A percentile compares a stretch with the other conserved stretches of the same genome.
Conservation (phyloP, 768 basidiomycete genomes). For the Galerina sulciceps region DNA sequence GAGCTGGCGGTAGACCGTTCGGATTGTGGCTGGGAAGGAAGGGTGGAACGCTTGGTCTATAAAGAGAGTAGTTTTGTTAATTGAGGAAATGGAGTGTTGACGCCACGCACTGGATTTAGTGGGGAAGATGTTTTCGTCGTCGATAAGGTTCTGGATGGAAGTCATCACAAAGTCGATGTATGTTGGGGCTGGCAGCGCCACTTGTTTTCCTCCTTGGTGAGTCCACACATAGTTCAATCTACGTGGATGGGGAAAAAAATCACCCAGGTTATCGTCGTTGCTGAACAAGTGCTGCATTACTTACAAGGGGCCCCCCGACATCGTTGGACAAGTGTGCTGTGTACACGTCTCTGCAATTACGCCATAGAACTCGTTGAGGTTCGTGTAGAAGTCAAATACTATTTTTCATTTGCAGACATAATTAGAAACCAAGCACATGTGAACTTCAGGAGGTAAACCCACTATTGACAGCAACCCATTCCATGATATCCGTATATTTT, state of each 20-base stretch:
- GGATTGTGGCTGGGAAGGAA: slow-evolving; percentile 86
- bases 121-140: slow-evolving; percentile 94
- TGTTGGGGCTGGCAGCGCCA: slow-evolving; percentile 88
- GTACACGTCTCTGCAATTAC: slow-evolving; percentile 94
- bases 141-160: slow-evolving; percentile 91
- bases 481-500: slow-evolving; percentile 94
- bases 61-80: not conserved
- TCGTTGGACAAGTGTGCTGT: slow-evolving; percentile 84
- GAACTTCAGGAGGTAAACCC: slow-evolving; percentile 10
- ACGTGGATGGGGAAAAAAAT: not conserved
- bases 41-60: slow-evolving; percentile 82
- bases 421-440: not conserved
- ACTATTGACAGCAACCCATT: slow-evolving; percentile 98
- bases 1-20: slow-evolving; percentile 95
- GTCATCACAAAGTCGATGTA: slow-evolving; percentile 99
- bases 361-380: slow-evolving; percentile 96
- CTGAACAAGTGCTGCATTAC: slow-evolving; percentile 28
- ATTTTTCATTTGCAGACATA: not conserved
- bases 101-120: slow-evolving; percentile 82
- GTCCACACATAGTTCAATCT: slow-evolving; percentile 96
- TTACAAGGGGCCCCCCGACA: slow-evolving; percentile 88
- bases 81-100: not conserved
- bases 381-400: slow-evolving; percentile 99
- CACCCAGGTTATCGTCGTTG: not conserved
- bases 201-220: slow-evolving; percentile 87